Conservation (phyloP, 2,329 filamentous ascomycete species). For the Fusarium nematophilum region DNA sequence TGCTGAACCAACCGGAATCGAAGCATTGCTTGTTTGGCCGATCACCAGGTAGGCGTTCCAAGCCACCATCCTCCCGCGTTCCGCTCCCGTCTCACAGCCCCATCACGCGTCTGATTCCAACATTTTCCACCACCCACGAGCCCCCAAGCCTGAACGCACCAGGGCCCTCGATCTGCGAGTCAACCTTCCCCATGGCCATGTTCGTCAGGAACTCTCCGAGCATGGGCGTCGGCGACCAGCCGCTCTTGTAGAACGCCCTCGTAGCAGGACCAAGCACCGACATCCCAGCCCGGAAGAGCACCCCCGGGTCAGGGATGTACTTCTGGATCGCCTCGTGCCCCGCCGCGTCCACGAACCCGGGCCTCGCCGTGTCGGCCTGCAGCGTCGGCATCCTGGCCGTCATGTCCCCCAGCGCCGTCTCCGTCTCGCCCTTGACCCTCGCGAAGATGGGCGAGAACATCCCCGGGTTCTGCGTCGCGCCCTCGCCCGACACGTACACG, state of each 20-base stretch:
- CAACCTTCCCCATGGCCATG: slow-evolving; percentile 56
- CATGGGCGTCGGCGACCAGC: slow-evolving; percentile 56
- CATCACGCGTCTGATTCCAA: slow-evolving; percentile 49
- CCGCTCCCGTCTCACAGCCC: slow-evolving; percentile 36
- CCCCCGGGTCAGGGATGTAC: slow-evolving; percentile 52
- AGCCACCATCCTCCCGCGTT: background rate
- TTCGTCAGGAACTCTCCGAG: slow-evolving; percentile 58
- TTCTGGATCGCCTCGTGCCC: slow-evolving; percentile 55
- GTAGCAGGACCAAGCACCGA: slow-evolving; percentile 44
- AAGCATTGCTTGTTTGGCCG: no score
- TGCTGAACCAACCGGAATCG: no score
- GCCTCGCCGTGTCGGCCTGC: slow-evolving; percentile 67
- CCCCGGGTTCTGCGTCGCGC: slow-evolving; percentile 68
- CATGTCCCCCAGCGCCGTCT: slow-evolving; percentile 68
- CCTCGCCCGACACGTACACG: slow-evolving; percentile 75
- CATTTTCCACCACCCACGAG: slow-evolving; percentile 51
- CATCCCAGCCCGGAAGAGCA: slow-evolving; percentile 16
- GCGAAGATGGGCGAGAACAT: slow-evolving; percentile 68
- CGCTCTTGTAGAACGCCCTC: slow-evolving; percentile 27
- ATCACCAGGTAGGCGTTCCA: no score
- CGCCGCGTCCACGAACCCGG: slow-evolving; percentile 66
- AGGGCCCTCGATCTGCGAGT: slow-evolving; percentile 40
- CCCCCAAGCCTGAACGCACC: slow-evolving; percentile 50
- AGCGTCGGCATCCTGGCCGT: slow-evolving; percentile 58
- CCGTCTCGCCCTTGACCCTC: slow-evolving; percentile 74